Conservation (phyloP, 176 grass and related monocot genomes). For the Saccharum officinarum region DNA sequence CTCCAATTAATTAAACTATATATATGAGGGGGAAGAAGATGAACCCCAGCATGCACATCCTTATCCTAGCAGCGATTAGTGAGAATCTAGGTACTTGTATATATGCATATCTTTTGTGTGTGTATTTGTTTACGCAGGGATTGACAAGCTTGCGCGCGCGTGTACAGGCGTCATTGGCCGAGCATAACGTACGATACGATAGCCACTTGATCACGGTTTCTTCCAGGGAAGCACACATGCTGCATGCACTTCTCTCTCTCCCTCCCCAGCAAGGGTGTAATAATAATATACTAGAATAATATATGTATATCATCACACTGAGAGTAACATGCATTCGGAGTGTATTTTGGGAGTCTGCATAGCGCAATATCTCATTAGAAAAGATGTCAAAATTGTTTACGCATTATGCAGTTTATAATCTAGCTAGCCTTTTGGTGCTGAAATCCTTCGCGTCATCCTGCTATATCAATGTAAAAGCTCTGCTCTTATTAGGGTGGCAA, state of each 20-base stretch:
- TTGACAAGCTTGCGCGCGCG: slow-evolving; percentile 25
- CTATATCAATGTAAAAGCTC: not conserved
- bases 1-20: not conserved
- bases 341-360: not conserved
- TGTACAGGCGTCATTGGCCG: slow-evolving; percentile 3
- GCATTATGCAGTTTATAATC: not conserved
- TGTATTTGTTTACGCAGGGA: slow-evolving; percentile 18
- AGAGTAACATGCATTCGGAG: slow-evolving; percentile 6
- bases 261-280: no score
- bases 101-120: not conserved
- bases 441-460: not conserved
- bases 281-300: not conserved
- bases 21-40: not conserved
- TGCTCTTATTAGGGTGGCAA: not conserved
- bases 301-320: not conserved
- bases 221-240: slow-evolving; percentile 40
- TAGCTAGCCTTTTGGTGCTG: not conserved
- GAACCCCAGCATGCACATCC: slow-evolving; percentile 25
- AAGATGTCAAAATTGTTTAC: not conserved
- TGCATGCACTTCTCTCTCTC: not conserved
- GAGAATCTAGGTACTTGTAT: slow-evolving; percentile 41
- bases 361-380: not conserved
- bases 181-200: not conserved
- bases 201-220: slow-evolving; percentile 45
- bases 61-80: slow-evolving; percentile 37